phyloP scores from a whole-genome alignment of 768 basidiomycete genomes.

The Astraeus odoratus region DNA sequence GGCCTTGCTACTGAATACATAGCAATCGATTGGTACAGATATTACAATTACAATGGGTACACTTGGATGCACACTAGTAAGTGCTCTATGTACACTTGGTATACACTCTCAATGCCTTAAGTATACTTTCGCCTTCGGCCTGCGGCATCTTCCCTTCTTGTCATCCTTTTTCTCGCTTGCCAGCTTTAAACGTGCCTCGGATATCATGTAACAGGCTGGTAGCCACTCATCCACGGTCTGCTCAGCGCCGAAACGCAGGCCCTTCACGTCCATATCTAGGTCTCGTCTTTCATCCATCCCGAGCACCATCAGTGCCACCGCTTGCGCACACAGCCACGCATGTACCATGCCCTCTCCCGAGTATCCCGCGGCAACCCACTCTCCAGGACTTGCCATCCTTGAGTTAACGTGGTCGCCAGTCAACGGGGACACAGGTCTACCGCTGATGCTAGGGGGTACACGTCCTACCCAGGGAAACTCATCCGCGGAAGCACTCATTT shows the following conservation, averaged over 20 bases:
- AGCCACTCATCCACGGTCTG: slow-evolving; percentile 21
- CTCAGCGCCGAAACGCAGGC: slow-evolving; percentile 18
- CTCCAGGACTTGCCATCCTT: slow-evolving; percentile 38
- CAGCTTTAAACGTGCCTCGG: slow-evolving; percentile 8
- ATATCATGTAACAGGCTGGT: slow-evolving; percentile 16
- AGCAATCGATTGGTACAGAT: too few species aligned
- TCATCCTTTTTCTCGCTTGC: background rate
- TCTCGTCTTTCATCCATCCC: slow-evolving; percentile 24
- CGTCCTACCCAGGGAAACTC: slow-evolving; percentile 65
- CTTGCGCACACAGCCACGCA: slow-evolving; percentile 57
- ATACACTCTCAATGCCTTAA: too few species aligned
- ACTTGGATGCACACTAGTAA: too few species aligned
- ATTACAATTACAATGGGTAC: too few species aligned
- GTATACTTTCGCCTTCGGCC: background rate
- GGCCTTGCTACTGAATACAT: too few species aligned
- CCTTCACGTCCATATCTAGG: slow-evolving; percentile 10
- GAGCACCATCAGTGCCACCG: slow-evolving; percentile 54
- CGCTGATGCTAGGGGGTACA: slow-evolving; percentile 43
- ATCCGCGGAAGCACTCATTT: slow-evolving; percentile 57
- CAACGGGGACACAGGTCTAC: slow-evolving; percentile 28
- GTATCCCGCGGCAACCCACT: slow-evolving; percentile 70
- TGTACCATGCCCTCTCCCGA: slow-evolving; percentile 71
- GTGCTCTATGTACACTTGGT: too few species aligned
- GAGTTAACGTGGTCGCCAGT: background rate
- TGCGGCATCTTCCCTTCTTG: background rate